Base-by-base conservation (phyloP, 768 basidiomycete species). In the Hortiboletus campestris region DNA sequence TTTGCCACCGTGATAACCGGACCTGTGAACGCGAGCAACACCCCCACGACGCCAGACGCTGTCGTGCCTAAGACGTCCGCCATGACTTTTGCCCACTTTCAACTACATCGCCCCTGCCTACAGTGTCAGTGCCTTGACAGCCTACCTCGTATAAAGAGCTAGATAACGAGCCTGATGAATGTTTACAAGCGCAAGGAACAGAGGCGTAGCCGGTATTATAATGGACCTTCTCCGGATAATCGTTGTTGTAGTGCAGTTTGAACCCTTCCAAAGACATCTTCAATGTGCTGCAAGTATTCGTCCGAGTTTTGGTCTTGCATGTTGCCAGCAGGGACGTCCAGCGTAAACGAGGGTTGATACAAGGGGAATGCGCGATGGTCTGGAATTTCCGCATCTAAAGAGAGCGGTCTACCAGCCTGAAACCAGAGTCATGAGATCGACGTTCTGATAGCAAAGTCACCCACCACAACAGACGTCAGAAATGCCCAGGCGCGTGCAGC, bases 401-500 rank as follows among this genome's bases (percentile, higher is more conserved):
- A 63, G 3, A 91, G 74, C 0, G 84, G 79, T 11, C 72, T 70
- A 3, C 77, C 80, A 25, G 82, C 72, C 89, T 93, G 50, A 29
- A 32, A 25, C 46, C 34, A 56, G 20, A 19, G 25, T 32, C 10
- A 20, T 45, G 48, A 58, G 39, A 56, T 40, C 40, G 10, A 49
- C 34, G 28, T 29, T 32, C 8, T 6, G n/a, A 41, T 12, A 19
- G 11, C 34, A 51, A 47, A 38, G 44, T 13, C 17, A 75, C 88
- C 58, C 61, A 93, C 90, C 29, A 83, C 82, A 5, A 90, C 72
- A 0, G 88, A 86, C 1, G 94, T 96, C 17, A 94, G 72, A 63
- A 84, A 84, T 1, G 91, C 77, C 92, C 93, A 97, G 0, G 91
- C 90, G 13, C 94, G 81, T 0, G 94, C 94, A 2, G 85, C 85